phyloP scores from a whole-genome alignment of 78 protist species.

The Bigelowiella natans region DNA sequence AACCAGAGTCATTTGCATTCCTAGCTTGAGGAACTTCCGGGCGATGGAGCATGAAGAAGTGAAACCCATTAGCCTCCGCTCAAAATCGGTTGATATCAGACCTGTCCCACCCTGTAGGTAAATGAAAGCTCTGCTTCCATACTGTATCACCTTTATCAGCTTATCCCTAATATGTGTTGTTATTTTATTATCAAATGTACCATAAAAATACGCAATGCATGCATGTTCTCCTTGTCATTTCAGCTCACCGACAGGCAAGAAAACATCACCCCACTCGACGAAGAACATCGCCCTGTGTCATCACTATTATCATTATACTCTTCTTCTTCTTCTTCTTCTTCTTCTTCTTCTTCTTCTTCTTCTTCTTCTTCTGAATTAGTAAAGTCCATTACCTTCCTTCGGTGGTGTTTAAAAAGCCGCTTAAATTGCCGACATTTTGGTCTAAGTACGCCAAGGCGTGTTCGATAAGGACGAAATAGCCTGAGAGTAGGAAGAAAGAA shows the following conservation, averaged over 20 bases:
- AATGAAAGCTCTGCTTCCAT: not conserved
- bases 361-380: too few species aligned
- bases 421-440: not conserved
- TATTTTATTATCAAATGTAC: too few species aligned
- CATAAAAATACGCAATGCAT: too few species aligned
- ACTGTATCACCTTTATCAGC: not conserved
- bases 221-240: too few species aligned
- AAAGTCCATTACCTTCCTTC: not conserved
- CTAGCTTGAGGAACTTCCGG: not conserved
- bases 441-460: not conserved
- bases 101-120: not conserved
- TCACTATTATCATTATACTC: too few species aligned
- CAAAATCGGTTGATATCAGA: not conserved
- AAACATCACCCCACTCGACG: too few species aligned
- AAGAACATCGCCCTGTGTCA: too few species aligned
- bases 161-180: too few species aligned
- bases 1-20: not conserved
- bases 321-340: too few species aligned
- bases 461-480: not conserved
- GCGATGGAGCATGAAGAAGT: not conserved
- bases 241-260: too few species aligned
- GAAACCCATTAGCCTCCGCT: not conserved
- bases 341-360: too few species aligned
- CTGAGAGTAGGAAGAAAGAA: not conserved
- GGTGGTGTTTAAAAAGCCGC: not conserved